Conservation (phyloP, 2,329 filamentous ascomycete species). For the Hypomyces rosellus region DNA sequence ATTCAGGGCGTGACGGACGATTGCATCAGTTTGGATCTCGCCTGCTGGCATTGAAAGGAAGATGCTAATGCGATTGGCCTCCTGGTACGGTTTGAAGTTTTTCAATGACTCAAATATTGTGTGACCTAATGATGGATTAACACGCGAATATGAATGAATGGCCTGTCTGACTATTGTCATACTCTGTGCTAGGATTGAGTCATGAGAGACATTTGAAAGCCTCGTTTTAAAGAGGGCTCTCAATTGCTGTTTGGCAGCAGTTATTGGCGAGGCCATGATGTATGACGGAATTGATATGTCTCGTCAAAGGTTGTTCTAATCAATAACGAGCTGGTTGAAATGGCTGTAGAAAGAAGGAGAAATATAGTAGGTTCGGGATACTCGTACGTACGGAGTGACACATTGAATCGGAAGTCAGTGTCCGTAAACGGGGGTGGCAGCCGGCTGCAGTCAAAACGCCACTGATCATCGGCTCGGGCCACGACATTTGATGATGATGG, state of each 20-base stretch:
- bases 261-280: slow-evolving; percentile 48
- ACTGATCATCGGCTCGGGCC: background rate
- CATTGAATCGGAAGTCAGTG: no score
- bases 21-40: slow-evolving; percentile 76
- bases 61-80: slow-evolving; percentile 70
- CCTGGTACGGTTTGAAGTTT: slow-evolving; percentile 64
- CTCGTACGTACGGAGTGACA: no score
- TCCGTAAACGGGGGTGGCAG: background rate
- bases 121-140: slow-evolving; percentile 46
- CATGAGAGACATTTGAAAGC: slow-evolving; percentile 54
- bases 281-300: background rate
- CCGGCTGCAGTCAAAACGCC: background rate
- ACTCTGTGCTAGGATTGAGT: slow-evolving; percentile 66
- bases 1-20: slow-evolving; percentile 73
- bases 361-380: no score
- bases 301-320: background rate
- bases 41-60: slow-evolving; percentile 89
- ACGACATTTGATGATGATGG: background rate
- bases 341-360: no score
- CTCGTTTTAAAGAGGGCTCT: slow-evolving; percentile 62
- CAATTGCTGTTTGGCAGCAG: slow-evolving; percentile 69
- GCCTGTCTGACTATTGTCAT: slow-evolving; percentile 25
- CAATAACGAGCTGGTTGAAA: no score
- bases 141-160: background rate
- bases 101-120: slow-evolving; percentile 59